Base-by-base conservation (phyloP, 495 filamentous ascomycete species). In the Amphirosellinia nigrospora region DNA sequence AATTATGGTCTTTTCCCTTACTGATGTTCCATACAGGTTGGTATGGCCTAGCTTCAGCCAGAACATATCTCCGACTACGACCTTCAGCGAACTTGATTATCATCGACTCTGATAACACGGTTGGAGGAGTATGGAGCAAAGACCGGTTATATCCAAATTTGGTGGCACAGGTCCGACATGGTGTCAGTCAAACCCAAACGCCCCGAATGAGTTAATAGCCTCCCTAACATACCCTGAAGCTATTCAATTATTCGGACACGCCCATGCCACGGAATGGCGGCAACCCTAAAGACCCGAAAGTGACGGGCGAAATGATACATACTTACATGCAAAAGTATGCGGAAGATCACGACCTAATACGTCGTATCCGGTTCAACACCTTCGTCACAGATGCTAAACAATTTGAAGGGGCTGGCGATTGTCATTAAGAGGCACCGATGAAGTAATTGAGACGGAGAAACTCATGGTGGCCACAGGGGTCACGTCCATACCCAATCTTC, bases 51-150 rank as follows among this genome's bases (percentile, higher is more conserved):
- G 73, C 76, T 16, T 78, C 81, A 10, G 82, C 83, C 15, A 82
- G 81, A 68, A 83, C 80, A 0, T 86, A 85, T 68, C 75, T 84
- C 11, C 53, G 78, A 56, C 60, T 83, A 8, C 66, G 76, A 28
- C 83, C 84, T 1, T 53, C 64, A 4, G 73, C 79, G 46, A 73
- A 80, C n/a, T 58, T 88, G 15, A 71, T 82, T 0, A 72, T 87
- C 41, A 71, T 91, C 38, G 87, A 89, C 67, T 70, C 78, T 0
- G 73, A 82, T 8, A 53, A 71, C 11, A 78, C 75, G 0, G 71
- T 85, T 32, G 86, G 86, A 1, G 86, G 86, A 3, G 85, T 83
- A 0, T 89, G 86, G 86, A 78, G 82, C 53, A 74, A 79, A 36
- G 75, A 83, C n/a, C 75, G 84, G 41, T 69, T 87, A 21, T 87